Evolutionary conservation across 2,329 filamentous ascomycete species (phyloP), one percentile per base, ranked within the genome.

Genomic region (Fusarium vanettenii): DNA sequence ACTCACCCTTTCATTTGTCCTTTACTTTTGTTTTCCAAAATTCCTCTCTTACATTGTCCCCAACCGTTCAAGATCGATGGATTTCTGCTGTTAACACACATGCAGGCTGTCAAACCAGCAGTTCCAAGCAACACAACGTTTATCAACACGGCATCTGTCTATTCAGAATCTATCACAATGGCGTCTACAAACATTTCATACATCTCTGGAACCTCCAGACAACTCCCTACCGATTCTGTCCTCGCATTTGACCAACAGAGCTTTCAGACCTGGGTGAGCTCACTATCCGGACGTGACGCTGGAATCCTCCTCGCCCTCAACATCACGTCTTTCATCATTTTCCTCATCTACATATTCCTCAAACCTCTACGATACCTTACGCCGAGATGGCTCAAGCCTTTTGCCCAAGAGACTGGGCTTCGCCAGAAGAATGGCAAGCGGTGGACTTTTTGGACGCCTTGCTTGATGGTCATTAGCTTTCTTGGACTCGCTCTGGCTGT

Each of bases 311-410:
- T 79, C 39, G 45, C 64, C 7, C 62, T 81, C 20, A 64, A 80
- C 6, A 64, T 60, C 2, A 31, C 79, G 6, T 82, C 84, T 6
- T 55, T 84, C 11, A 73, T 80, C 9, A 75, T 79, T 6, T 60
- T 80, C 25, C 66, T 82, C 20, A 60, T 84, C 18, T 80, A 83
- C 62, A 31, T 82, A 27, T 66, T 60, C 66, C 78, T 72, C 9
- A 63, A 73, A 5, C 76, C 72, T 4, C 65, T 84, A 7, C 69
- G 76, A 3, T 78, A 79, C 5, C 69, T 72, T 4, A 78, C 83
- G 2, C 86, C 86, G 0, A 79, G 76, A 50, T 88, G 86, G 85
- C 77, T 83, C 16, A 81, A 80, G 11, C 83, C 84, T 2, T 88
- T 88, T 68, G 86, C 86, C 4, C 78, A 80, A 10, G 86, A 88